Base-by-base conservation (phyloP, 2,329 filamentous ascomycete species). In the Rhexocercosporidium sp. region DNA sequence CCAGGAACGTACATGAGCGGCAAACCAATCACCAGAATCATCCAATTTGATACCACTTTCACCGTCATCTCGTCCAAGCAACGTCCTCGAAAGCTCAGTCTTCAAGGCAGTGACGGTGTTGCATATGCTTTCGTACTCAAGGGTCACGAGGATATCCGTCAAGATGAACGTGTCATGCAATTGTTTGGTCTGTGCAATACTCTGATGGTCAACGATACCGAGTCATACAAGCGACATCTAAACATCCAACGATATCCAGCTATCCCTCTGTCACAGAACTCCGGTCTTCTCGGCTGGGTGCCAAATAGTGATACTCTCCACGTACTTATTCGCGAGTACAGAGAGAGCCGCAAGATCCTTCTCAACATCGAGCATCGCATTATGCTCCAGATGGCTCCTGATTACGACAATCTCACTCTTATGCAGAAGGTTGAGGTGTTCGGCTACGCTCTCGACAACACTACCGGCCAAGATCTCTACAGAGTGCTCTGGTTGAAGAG, bases 391-490 rank as follows among this genome's bases (percentile, higher is more conserved):
- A 99, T 99, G 96, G 96, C 96, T 27, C 96, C 96, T 0, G 96
- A 99, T 78, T 99, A 98, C 76, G 96, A 99, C 77, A 97, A 97
- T 75, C 88, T 99, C 56, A 98, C 96, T 0, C 87, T 99, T 41
- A 98, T 99, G 96, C 96, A 99, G 78, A 99, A 99, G 82, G 96
- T 99, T 0, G 96, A 99, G 79, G 96, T 99, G 12, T 99, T 99
- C 77, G 95, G 96, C 37, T 99, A 99, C 78, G 96, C 96, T 4
- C 89, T 99, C 68, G 96, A 99, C 81, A 99, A 99, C 78, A 99
- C 96, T 0, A 99, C 96, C 0, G 96, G 96, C 1, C 97, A 99
- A 78, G 96, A 99, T 81, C 84, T 99, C 29, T 99, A 99, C 80
- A 92, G 96, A 44, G 95, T 99, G 1, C 83, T 99, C 41, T 99